These are phyloP conservation scores for Spiromastix sp. DNA, from an alignment of 2,329 filamentous ascomycete species.

Conservation along the genomic window DNA sequence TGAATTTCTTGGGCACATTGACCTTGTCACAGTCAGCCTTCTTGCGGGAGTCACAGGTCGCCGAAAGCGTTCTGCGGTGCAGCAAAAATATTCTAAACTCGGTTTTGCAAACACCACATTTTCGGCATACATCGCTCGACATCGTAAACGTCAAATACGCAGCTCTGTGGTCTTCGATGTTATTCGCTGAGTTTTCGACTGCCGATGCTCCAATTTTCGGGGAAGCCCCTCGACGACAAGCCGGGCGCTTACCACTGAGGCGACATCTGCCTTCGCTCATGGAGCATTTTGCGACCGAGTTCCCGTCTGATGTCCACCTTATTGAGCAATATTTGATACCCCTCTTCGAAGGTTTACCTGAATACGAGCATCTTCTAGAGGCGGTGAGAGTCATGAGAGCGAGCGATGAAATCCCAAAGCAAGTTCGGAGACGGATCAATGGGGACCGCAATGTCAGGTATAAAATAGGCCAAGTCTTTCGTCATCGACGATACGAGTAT, in stretches of 20 bases:
- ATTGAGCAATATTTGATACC: conserved; percentile 59
- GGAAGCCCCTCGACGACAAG: conserved; percentile 20
- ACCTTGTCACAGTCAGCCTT: conserved; percentile 37
- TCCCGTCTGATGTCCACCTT: conserved; percentile 61
- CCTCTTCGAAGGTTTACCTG: conserved; percentile 42
- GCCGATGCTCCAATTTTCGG: conserved; percentile 5
- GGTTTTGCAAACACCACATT: conserved; percentile 42
- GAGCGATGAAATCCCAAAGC: conserved; percentile 46
- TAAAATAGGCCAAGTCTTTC: conserved; percentile 73
- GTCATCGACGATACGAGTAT: conserved; percentile 70
- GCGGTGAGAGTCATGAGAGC: conserved; percentile 46
- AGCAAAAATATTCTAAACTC: conserved; percentile 73
- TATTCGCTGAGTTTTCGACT: conserved; percentile 35
- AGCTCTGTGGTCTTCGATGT: conserved; percentile 59
- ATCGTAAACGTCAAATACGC: conserved; percentile 57
- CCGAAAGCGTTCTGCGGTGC: conserved; percentile 62
- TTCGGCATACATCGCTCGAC: conserved; percentile 36
- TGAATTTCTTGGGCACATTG: conserved; percentile 44
- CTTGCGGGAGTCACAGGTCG: conserved; percentile 53
- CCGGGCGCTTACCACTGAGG: conserved; percentile 42
- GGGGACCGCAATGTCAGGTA: conserved; percentile 46
- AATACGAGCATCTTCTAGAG: conserved; percentile 44
- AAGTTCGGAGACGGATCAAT: conserved; percentile 26
- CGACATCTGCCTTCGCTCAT: conserved; percentile 56
- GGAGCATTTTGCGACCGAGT: conserved; percentile 53